Conservation (phyloP, 169 alveolate species). For the Plasmodium vinckei region DNA sequence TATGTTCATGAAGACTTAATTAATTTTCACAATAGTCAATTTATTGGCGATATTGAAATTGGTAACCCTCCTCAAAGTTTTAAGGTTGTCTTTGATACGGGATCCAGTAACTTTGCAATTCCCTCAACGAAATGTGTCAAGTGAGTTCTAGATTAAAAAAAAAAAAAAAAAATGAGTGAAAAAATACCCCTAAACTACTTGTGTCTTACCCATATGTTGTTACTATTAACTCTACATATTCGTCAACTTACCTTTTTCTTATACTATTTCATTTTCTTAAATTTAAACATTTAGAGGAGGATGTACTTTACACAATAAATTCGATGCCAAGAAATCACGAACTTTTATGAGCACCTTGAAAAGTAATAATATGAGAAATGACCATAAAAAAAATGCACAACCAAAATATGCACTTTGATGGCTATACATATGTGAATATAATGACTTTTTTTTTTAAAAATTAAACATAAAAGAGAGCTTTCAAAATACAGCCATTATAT, state of each 20-base stretch:
- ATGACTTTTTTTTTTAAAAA: too few species aligned
- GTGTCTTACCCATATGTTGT: not conserved
- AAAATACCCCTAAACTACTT: not conserved
- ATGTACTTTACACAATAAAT: conserved; percentile 88
- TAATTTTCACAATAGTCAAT: conserved; percentile 92
- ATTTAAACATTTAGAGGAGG: conserved; percentile 84
- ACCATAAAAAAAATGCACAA: not conserved
- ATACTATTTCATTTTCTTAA: not conserved
- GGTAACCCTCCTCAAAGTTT: conserved; percentile 91
- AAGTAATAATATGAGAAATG: conserved; percentile 7
- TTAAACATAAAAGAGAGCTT: too few species aligned
- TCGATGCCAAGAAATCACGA: conserved; percentile 85
- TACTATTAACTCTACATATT: not conserved
- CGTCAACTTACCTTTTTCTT: not conserved
- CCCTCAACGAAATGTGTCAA: conserved; percentile 88
- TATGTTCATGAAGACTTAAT: conserved; percentile 82
- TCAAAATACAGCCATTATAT: not conserved
- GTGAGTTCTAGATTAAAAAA: conserved; percentile 1
- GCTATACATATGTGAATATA: not conserved
- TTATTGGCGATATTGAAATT: conserved; percentile 90
- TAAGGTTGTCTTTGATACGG: conserved; percentile 91
- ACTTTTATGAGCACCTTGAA: conserved; percentile 79
- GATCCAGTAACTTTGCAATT: conserved; percentile 91
- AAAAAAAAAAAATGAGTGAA: not conserved
- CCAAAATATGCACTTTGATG: not conserved